Evolutionary conservation across 192 early-diverging fungal species (phyloP).

Genomic region (Piromyces sp.): DNA sequence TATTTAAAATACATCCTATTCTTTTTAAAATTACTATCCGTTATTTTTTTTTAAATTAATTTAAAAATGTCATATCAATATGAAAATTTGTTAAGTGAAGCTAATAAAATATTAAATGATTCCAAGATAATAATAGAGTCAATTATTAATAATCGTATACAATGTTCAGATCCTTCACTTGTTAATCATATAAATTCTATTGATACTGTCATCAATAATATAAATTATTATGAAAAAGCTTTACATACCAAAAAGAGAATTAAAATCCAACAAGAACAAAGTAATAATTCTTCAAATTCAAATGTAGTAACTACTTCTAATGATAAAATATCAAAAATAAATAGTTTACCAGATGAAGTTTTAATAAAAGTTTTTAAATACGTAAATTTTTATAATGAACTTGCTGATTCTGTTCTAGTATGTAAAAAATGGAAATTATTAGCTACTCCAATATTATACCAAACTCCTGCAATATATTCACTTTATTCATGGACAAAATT

Average conservation of each 20-base stretch:
- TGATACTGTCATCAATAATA: neutral
- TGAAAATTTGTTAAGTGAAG: neutral
- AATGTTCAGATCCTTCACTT: neutral
- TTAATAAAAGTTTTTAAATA: neutral
- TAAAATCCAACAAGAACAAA: neutral
- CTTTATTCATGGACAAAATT: neutral
- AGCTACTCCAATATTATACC: neutral
- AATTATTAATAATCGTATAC: neutral
- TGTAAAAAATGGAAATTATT: neutral
- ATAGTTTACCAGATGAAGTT: neutral
- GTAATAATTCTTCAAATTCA: too few species aligned
- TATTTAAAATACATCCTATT: too few species aligned
- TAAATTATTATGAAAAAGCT: neutral
- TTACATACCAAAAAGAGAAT: neutral
- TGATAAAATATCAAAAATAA: neutral
- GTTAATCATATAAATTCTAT: neutral
- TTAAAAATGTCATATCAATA: neutral
- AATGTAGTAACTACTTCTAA: too few species aligned
- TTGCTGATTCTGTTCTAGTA: neutral
- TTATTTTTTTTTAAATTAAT: neutral
- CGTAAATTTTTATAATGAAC: neutral
- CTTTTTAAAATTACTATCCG: too few species aligned
- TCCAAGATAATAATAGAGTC: neutral
- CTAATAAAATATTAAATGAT: neutral
- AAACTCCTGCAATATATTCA: neutral